Conservation (phyloP, 108 stramenopile genomes). For the Fragilaria crotonensis region DNA sequence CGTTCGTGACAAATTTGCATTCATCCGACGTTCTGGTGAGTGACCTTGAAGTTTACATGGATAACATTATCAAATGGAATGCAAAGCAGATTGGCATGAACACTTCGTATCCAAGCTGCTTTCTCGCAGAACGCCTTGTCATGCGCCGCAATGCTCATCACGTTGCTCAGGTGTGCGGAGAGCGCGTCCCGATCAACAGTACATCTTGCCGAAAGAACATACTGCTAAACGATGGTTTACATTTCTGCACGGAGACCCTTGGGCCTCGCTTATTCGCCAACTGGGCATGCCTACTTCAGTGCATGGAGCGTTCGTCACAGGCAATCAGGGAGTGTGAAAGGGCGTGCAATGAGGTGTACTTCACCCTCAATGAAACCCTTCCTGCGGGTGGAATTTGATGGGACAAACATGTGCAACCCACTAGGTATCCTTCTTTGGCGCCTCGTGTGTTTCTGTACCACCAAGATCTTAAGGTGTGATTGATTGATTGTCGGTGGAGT, state of each 20-base stretch:
- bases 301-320: too few species aligned
- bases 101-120: neutral
- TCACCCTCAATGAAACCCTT: too few species aligned
- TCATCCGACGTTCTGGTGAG: neutral
- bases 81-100: neutral
- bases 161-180: neutral
- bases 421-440: too few species aligned
- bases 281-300: neutral
- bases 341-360: too few species aligned
- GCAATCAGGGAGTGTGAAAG: too few species aligned
- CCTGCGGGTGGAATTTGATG: too few species aligned
- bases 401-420: too few species aligned
- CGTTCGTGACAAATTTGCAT: neutral
- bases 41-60: neutral
- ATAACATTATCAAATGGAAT: neutral
- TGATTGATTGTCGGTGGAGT: too few species aligned
- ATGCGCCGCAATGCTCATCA: neutral
- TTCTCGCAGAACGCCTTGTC: neutral
- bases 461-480: too few species aligned
- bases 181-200: neutral
- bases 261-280: neutral
- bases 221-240: neutral
- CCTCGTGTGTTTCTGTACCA: too few species aligned
- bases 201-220: neutral
- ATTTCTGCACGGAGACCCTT: neutral